Base-by-base conservation (phyloP, 441 rosid genomes). In the Aquilaria agallochum region DNA sequence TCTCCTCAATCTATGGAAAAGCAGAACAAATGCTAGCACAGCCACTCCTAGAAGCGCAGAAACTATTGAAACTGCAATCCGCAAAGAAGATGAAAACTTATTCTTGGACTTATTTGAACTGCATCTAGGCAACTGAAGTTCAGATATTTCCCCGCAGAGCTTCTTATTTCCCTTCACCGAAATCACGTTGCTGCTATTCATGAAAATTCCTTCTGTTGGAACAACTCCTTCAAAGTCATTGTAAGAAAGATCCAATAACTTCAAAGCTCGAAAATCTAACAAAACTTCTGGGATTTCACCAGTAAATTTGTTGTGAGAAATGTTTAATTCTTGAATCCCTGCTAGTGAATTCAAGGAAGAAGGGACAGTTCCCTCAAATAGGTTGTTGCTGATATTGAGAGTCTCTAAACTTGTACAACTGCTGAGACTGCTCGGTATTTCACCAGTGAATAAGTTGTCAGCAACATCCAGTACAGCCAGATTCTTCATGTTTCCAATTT, bases 181-280 rank as follows among this genome's bases (percentile, higher is more conserved):
- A 64, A 27, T 60, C 56, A 53, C 34, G n/a, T 68, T 76, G 54
- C 62, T 33, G 2, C 30, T 56, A 49, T 61, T 60, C 34, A 2
- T 27, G 46, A 79, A 80, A 61, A 80, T 54, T 14, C 77, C 84
- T 8, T 75, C 75, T 8, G 64, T 14, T 8, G 84, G 84, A 65
- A 76, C 60, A 60, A 2, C 50, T 36, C 77, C 84, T 67, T 60
- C 53, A 46, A 76, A 74, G 55, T 67, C 42, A 50, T 76, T 80
- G 44, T 9, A 58, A 0, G 81, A 74, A 60, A 80, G 75, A 60
- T 76, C 60, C 5, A 80, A 62, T 55, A 64, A 68, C 9, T 40
- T 40, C 45, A 40, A 40, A 8, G 9, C 1, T 0, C 10, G 7
- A 40, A 40, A 10, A 40, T 10, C 45, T 6, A 10, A 8, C 9